Conservation (phyloP, 2,329 filamentous ascomycete genomes). For the Fusarium incarnatum region DNA sequence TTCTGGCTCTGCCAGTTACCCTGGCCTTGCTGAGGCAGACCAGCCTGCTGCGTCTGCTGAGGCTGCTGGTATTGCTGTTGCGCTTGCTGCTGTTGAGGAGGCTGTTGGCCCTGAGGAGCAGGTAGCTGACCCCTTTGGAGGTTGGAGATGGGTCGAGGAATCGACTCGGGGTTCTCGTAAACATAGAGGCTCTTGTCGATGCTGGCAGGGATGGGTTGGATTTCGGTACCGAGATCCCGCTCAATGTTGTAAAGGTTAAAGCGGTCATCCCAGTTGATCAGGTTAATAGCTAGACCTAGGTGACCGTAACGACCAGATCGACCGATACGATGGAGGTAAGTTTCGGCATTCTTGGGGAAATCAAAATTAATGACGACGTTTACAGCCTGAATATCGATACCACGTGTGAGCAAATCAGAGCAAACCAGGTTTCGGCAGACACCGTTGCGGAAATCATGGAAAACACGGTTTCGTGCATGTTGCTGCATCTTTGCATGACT, state of each 20-base stretch:
- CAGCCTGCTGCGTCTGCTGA: conserved; percentile 49
- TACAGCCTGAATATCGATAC: conserved; percentile 99
- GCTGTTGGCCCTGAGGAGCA: conserved; percentile 47
- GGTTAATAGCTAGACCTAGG: conserved; percentile 95
- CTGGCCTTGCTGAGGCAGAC: conserved; percentile 50
- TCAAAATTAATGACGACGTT: conserved; percentile 99
- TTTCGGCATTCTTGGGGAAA: conserved; percentile 99
- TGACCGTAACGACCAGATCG: conserved; percentile 97
- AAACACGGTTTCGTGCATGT: conserved; percentile 95
- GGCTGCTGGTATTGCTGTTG: conserved; percentile 47
- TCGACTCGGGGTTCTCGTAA: conserved; percentile 95
- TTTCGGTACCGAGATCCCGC: conserved; percentile 95
- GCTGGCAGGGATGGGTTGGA: conserved; percentile 90
- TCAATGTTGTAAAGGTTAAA: conserved; percentile 99
- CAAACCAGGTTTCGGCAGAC: conserved; percentile 98
- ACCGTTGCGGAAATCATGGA: conserved; percentile 98
- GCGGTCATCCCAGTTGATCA: conserved; percentile 99
- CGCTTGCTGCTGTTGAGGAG: conserved; percentile 47
- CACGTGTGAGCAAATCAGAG: conserved; percentile 95
- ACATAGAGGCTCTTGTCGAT: conserved; percentile 99
- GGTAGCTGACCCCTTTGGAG: conserved; percentile 51
- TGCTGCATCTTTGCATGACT: conserved; percentile 99
- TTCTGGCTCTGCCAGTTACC: conserved; percentile 57
- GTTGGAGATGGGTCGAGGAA: conserved; percentile 81
- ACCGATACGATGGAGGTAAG: conserved; percentile 97